These are phyloP conservation scores for Boletus smithii DNA, from an alignment of 1,284 basidiomycete species.

Conservation along the genomic window DNA sequence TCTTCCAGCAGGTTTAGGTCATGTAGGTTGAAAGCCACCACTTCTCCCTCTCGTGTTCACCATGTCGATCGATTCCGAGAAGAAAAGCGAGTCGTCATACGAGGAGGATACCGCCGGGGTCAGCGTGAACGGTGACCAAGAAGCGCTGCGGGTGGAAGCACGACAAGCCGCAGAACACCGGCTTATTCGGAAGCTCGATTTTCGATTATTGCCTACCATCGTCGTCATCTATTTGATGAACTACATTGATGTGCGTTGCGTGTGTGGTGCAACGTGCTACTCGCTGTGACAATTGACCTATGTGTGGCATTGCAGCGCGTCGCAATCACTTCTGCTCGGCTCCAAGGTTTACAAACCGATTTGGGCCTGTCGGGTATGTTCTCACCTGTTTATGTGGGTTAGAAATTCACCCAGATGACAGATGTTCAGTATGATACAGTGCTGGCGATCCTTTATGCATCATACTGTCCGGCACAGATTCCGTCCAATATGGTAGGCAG, in stretches of 20 bases:
- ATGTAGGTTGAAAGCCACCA: neutral
- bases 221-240: constrained; percentile 66
- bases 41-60: neutral
- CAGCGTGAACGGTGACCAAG: constrained; percentile 1
- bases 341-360: constrained; percentile 60
- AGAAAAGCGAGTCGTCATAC: constrained; percentile 13
- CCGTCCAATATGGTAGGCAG: constrained; percentile 59
- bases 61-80: constrained; percentile 21
- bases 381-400: constrained; percentile 3
- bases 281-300: neutral
- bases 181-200: constrained; percentile 54
- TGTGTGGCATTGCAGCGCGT: constrained; percentile 44
- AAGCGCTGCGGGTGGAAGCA: constrained; percentile 3
- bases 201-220: constrained; percentile 57
- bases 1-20: neutral
- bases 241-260: too few relatives aligned
- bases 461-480: constrained; percentile 61
- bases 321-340: constrained; percentile 55
- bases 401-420: constrained; percentile 25
- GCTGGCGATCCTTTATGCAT: constrained; percentile 58
- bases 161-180: constrained; percentile 36
- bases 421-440: constrained; percentile 61
- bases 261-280: constrained; percentile 35
- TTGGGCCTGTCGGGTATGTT: constrained; percentile 46
- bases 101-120: neutral